Evolutionary conservation across 2,329 filamentous ascomycete species (phyloP).

Genomic region (Stemphylium lycopersici): DNA sequence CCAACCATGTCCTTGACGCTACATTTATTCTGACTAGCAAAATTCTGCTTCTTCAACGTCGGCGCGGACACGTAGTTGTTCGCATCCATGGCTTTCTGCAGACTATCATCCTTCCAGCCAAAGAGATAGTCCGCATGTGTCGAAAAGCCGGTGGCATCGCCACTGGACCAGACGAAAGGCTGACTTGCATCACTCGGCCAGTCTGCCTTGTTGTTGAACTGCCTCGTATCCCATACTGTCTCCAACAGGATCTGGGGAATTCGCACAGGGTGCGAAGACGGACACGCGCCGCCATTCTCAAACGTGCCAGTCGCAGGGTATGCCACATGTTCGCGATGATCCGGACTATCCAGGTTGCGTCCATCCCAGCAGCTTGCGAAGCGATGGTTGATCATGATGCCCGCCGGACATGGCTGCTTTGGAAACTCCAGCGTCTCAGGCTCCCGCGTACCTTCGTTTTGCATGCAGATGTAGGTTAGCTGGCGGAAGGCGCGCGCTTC

Average conservation of each 20-base stretch:
- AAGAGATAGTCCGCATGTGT: slow-evolving; percentile 44
- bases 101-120: slow-evolving; percentile 25
- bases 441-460: slow-evolving; percentile 34
- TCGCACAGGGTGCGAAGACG: slow-evolving; percentile 34
- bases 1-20: slow-evolving; percentile 40
- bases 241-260: slow-evolving; percentile 42
- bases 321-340: slow-evolving; percentile 35
- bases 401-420: slow-evolving; percentile 28
- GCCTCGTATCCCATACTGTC: slow-evolving; percentile 42
- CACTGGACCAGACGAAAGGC: slow-evolving; percentile 41
- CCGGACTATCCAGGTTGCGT: slow-evolving; percentile 33
- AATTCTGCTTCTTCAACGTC: slow-evolving; percentile 41
- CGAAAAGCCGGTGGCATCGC: slow-evolving; percentile 35
- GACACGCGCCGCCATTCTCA: slow-evolving; percentile 38
- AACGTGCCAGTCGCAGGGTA: slow-evolving; percentile 39
- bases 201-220: slow-evolving; percentile 41
- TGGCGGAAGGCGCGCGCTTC: slow-evolving; percentile 33
- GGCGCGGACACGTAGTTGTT: slow-evolving; percentile 39
- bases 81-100: slow-evolving; percentile 32
- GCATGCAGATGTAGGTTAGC: slow-evolving; percentile 38
- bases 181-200: slow-evolving; percentile 41
- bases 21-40: slow-evolving; percentile 44
- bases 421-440: slow-evolving; percentile 35
- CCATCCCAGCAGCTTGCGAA: slow-evolving; percentile 42
- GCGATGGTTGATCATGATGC: slow-evolving; percentile 38